phyloP scores from a whole-genome alignment of 73 alveolate genomes.

The Uronychia setigera region DNA sequence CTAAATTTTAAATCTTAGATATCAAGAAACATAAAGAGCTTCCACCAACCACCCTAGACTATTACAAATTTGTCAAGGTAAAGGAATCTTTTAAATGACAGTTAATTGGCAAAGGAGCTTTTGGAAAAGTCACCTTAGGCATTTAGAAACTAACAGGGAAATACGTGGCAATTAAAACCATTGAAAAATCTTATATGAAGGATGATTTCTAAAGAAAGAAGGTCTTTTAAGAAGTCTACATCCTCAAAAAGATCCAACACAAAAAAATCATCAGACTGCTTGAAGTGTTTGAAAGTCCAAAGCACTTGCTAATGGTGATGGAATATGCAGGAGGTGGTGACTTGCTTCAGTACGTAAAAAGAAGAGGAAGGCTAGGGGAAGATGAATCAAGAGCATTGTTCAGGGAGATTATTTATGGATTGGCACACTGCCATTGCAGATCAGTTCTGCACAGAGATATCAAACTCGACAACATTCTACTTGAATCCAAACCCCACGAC shows the following conservation, averaged over 20 bases:
- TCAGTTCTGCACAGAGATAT: slow-evolving; percentile 80
- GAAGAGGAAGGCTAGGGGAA: slow-evolving; percentile 73
- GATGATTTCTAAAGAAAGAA: slow-evolving; percentile 51
- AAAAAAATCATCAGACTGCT: slow-evolving; percentile 68
- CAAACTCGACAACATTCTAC: slow-evolving; percentile 74
- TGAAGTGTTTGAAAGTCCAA: slow-evolving; percentile 82
- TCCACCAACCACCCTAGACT: slow-evolving; percentile 54
- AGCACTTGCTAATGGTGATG: slow-evolving; percentile 82
- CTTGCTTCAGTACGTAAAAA: slow-evolving; percentile 67
- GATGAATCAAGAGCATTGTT: slow-evolving; percentile 75
- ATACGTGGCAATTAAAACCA: slow-evolving; percentile 50
- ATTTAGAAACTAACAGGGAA: slow-evolving; percentile 70
- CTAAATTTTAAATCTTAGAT: background rate
- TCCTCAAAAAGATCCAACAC: slow-evolving; percentile 46
- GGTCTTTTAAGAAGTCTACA: slow-evolving; percentile 49
- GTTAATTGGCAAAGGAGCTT: slow-evolving; percentile 95
- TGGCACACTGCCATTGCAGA: slow-evolving; percentile 69
- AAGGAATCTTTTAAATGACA: background rate
- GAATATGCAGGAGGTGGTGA: slow-evolving; percentile 90
- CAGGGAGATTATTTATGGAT: slow-evolving; percentile 67
- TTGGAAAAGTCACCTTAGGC: slow-evolving; percentile 94
- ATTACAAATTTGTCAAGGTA: slow-evolving; percentile 38
- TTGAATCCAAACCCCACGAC: too few relatives aligned
- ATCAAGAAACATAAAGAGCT: slow-evolving; percentile 29
- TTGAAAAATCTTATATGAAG: slow-evolving; percentile 44